These are phyloP conservation scores for Eucalyptus erythrocorys DNA, from an alignment of 345 rosid species.

Conservation along the genomic window DNA sequence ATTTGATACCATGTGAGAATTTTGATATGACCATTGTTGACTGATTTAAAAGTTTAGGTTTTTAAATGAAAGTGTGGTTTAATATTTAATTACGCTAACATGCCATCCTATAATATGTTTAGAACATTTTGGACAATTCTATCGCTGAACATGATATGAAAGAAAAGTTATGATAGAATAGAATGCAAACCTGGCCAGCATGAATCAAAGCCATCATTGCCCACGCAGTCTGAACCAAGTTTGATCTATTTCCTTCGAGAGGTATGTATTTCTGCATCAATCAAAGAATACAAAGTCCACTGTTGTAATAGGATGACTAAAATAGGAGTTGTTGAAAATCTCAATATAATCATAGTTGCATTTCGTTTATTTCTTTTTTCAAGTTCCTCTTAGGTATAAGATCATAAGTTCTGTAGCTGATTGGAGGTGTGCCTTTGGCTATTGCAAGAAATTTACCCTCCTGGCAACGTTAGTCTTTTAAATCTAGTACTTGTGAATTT, in stretches of 20 bases:
- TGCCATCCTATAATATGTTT: accelerated
- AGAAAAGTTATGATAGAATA: too few relatives aligned
- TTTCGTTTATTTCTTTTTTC: too few relatives aligned
- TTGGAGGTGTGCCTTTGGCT: not conserved
- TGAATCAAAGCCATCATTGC: not conserved
- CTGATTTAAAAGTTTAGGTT: too few relatives aligned
- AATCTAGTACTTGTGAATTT: not conserved
- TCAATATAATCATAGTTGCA: too few relatives aligned
- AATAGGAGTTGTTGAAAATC: not conserved
- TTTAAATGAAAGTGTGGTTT: accelerated
- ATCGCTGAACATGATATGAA: too few relatives aligned
- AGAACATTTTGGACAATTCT: too few relatives aligned
- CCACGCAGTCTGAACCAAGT: not conserved
- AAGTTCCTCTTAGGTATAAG: not conserved
- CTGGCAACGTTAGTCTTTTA: too few relatives aligned
- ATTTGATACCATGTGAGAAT: too few relatives aligned
- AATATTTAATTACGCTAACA: too few relatives aligned
- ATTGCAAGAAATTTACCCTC: not conserved
- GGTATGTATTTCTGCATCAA: not conserved
- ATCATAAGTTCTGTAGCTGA: not conserved
- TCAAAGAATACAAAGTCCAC: not conserved
- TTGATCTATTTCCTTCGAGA: not conserved
- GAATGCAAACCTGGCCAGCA: not conserved
- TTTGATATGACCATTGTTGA: accelerated
- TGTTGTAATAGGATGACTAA: not conserved